A percentile compares a stretch with the other conserved stretches of the same genome.
Conservation (phyloP, 176 grass and related monocot species). For the Oryza nivara region DNA sequence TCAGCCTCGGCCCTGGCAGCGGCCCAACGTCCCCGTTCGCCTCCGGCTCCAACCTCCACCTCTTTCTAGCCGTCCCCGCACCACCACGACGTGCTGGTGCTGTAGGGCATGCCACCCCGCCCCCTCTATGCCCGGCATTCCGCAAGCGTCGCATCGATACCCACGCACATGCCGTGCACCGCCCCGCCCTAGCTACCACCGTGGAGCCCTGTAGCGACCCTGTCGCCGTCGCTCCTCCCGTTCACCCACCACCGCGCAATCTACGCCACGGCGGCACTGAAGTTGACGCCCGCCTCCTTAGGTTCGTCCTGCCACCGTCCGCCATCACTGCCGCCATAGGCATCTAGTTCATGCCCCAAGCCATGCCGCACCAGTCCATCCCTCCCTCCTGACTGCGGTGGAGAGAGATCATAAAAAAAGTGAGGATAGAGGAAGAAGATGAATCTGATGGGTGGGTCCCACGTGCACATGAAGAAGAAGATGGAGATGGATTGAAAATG, state of each 20-base stretch:
- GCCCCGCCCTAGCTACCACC: no score
- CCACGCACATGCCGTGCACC: constrained; percentile 13
- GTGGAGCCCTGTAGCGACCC: no score
- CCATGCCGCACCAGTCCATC: constrained; percentile 59
- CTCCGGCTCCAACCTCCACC: constrained; percentile 28
- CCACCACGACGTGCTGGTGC: background rate
- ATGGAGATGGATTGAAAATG: no score
- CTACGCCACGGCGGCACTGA: constrained; percentile 24
- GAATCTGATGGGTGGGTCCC: no score
- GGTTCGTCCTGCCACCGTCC: constrained; percentile 48
- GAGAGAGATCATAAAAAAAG: no score
- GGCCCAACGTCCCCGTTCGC: background rate
- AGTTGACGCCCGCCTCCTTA: constrained; percentile 36
- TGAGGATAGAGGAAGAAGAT: background rate
- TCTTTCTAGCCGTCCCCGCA: constrained; percentile 12
- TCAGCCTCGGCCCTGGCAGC: constrained; percentile 40
- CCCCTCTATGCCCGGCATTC: constrained; percentile 43
- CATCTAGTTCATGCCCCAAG: constrained; percentile 75
- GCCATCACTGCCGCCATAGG: constrained; percentile 39
- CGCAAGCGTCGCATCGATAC: constrained; percentile 37
- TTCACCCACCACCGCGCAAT: constrained; percentile 32
- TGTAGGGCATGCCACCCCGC: constrained; percentile 17
- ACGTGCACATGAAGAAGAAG: no score
- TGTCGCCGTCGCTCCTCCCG: constrained; percentile 32
- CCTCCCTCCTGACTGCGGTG: no score